Conservation (phyloP, 2,329 filamentous ascomycete genomes). For the Ceratocystiopsis brevicomis region DNA sequence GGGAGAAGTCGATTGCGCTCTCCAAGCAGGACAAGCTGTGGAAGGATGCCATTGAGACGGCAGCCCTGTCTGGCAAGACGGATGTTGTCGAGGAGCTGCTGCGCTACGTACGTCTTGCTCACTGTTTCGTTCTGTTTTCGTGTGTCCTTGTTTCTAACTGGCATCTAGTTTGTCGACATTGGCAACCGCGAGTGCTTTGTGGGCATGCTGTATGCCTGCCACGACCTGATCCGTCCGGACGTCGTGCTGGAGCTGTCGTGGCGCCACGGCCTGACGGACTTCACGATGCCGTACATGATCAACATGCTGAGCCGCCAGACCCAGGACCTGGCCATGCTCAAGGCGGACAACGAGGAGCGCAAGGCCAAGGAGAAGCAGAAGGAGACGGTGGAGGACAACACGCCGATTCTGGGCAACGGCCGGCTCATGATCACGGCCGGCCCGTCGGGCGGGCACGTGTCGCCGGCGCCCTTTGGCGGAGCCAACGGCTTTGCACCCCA, state of each 20-base stretch:
- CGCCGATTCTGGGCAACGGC: constrained; percentile 74
- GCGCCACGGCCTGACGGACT: constrained; percentile 86
- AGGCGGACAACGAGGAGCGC: constrained; percentile 75
- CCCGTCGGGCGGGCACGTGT: constrained; percentile 37
- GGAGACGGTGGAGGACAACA: constrained; percentile 78
- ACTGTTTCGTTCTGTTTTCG: not conserved
- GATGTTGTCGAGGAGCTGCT: constrained; percentile 92
- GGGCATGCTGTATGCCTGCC: constrained; percentile 98
- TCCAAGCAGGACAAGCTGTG: constrained; percentile 99
- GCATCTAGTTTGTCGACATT: constrained; percentile 92
- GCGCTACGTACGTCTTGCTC: constrained; percentile 65
- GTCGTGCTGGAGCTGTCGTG: constrained; percentile 90
- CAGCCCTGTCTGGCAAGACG: constrained; percentile 73
- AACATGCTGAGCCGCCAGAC: constrained; percentile 89
- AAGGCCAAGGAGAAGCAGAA: constrained; percentile 21
- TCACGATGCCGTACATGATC: constrained; percentile 99
- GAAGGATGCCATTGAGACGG: constrained; percentile 97
- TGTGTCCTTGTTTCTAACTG: constrained; percentile 16
- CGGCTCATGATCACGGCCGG: constrained; percentile 94
- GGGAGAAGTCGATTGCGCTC: constrained; percentile 95
- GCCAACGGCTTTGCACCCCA: constrained; percentile 81
- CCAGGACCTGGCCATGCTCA: constrained; percentile 62
- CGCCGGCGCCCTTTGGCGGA: constrained; percentile 54
- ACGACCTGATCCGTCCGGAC: constrained; percentile 87
- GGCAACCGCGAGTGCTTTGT: constrained; percentile 98